These are phyloP conservation scores for Pseudonitzschia multiseries DNA, from an alignment of 108 stramenopile species.

Conservation along the genomic window DNA sequence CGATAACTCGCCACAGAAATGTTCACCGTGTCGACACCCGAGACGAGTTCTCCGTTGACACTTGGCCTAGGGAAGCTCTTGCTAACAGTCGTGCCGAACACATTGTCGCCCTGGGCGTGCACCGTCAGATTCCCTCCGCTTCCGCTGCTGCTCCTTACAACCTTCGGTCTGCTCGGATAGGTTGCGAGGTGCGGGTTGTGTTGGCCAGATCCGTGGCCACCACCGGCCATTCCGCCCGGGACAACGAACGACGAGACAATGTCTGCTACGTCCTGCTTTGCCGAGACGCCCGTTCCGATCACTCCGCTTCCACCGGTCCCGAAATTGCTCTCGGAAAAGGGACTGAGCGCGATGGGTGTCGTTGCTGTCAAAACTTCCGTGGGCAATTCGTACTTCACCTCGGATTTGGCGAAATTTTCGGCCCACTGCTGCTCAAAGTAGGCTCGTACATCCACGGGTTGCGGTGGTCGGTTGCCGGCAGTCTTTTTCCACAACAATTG, in stretches of 20 bases:
- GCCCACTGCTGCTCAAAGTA: conserved; percentile 89
- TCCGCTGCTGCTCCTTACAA: conserved; percentile 38
- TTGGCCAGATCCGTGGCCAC: not conserved
- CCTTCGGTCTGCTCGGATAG: conserved; percentile 10
- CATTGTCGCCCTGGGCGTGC: conserved; percentile 74
- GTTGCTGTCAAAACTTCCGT: conserved; percentile 79
- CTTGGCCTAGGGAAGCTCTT: conserved; percentile 66
- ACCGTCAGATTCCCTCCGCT: conserved; percentile 61
- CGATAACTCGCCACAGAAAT: conserved; percentile 87
- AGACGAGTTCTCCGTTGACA: conserved; percentile 50
- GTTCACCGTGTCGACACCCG: conserved; percentile 76
- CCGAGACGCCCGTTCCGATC: not conserved
- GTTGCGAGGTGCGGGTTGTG: conserved; percentile 34
- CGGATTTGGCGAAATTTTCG: conserved; percentile 84
- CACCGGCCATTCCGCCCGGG: conserved; percentile 5
- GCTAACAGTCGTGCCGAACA: conserved; percentile 88
- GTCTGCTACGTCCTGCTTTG: conserved; percentile 56
- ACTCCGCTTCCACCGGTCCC: conserved; percentile 8
- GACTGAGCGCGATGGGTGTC: conserved; percentile 71
- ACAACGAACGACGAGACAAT: conserved; percentile 54
- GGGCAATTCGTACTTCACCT: conserved; percentile 79
- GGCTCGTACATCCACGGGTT: conserved; percentile 88
- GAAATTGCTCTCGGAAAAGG: conserved; percentile 75
- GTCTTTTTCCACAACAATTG: conserved; percentile 92
- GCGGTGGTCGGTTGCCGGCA: conserved; percentile 91